Percentiles rank a stretch among this genome's conserved stretches.
phyloP scores from a whole-genome alignment of 1,139 yeast species.

The Candida dubliniensis region DNA sequence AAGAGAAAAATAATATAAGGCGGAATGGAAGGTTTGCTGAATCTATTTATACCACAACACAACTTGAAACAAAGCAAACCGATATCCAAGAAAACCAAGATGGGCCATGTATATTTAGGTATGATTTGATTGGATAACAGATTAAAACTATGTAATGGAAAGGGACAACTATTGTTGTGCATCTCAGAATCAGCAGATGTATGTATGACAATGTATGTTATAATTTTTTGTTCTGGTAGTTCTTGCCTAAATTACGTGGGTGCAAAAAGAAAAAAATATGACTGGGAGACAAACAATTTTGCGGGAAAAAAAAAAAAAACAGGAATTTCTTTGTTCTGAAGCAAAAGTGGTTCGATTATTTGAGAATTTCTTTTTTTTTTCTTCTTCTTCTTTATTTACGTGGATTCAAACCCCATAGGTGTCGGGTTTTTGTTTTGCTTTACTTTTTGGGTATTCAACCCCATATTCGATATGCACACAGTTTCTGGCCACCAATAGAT shows the following conservation, averaged over 20 bases:
- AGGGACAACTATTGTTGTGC: not conserved
- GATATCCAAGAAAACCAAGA: too few relatives aligned
- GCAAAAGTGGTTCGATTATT: constrained; percentile 7
- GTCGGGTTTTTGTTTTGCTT: too few relatives aligned
- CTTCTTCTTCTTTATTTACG: too few relatives aligned
- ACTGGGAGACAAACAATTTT: constrained; percentile 1
- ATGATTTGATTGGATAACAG: constrained; percentile 1
- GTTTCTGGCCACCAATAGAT: too few relatives aligned
- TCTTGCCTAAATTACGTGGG: not conserved
- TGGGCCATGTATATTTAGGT: not conserved
- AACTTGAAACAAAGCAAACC: too few relatives aligned
- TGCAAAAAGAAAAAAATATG: constrained; percentile 6
- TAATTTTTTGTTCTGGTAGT: too few relatives aligned
- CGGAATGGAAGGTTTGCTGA: too few relatives aligned
- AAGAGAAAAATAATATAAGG: too few relatives aligned
- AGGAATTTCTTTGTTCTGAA: not conserved
- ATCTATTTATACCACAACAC: too few relatives aligned
- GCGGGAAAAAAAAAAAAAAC: not conserved
- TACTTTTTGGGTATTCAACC: too few relatives aligned
- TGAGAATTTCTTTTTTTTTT: not conserved
- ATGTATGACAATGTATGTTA: not conserved
- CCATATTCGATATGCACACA: too few relatives aligned
- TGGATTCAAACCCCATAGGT: too few relatives aligned
- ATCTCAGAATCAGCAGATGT: constrained; percentile 11
- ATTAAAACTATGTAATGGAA: not conserved